Percentiles rank a stretch among this genome's conserved stretches.
Evolutionary conservation across 805 yeast genomes (phyloP).

Genomic region (Suhomyces vadensis): DNA sequence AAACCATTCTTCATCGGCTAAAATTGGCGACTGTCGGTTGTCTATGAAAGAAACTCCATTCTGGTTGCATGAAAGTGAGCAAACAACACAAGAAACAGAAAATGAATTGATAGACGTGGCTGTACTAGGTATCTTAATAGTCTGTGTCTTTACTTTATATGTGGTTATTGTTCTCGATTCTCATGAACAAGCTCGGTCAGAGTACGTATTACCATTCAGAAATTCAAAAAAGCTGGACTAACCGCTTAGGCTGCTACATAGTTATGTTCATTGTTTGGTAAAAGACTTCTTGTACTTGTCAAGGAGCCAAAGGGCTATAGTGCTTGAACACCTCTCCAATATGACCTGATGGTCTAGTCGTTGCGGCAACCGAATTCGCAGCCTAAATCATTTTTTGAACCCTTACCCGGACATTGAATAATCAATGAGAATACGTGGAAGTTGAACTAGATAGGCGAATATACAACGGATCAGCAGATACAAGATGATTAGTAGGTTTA

Average conservation of each 20-base stretch:
- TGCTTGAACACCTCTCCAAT: constrained; percentile 1
- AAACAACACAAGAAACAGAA: neutral
- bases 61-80: neutral
- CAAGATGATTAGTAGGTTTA: constrained; percentile 10
- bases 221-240: too few relatives aligned
- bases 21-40: neutral
- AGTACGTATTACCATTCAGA: too few relatives aligned
- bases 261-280: neutral
- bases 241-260: neutral
- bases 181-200: neutral
- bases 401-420: constrained; percentile 3
- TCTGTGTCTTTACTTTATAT: neutral
- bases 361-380: too few relatives aligned
- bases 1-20: too few relatives aligned
- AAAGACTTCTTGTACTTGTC: neutral
- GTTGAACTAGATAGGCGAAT: neutral
- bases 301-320: neutral
- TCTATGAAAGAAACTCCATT: constrained; percentile 1
- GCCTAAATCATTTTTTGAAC: neutral
- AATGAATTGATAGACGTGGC: neutral
- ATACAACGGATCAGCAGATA: neutral
- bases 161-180: neutral
- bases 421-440: neutral
- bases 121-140: neutral
- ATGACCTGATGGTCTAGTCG: neutral